Evolutionary conservation across 306 rosid species (phyloP).

Genomic region (Trifolium subterraneum): DNA sequence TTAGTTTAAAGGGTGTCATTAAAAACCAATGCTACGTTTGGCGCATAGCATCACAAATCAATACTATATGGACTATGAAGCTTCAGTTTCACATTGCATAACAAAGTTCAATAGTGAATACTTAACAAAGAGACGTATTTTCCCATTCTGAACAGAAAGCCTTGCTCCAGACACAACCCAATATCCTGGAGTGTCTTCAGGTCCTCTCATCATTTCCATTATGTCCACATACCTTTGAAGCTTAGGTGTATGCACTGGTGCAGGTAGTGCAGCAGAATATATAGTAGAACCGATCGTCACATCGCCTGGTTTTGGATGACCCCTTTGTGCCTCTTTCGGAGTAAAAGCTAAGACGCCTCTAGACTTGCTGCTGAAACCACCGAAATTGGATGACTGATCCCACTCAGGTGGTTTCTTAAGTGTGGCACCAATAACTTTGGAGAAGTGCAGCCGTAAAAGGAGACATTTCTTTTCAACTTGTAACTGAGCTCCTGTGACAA

Average conservation of each 20-base stretch:
- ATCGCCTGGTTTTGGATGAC: conserved; percentile 51
- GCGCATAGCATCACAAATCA: conserved; percentile 7
- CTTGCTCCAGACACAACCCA: conserved; percentile 83
- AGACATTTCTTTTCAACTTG: conserved; percentile 70
- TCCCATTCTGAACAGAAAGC: conserved; percentile 61
- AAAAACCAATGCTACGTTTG: not conserved
- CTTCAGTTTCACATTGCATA: conserved; percentile 33
- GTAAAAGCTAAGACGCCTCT: conserved; percentile 36
- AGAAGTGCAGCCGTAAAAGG: conserved; percentile 51
- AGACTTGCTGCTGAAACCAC: conserved; percentile 1
- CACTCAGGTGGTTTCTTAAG: conserved; percentile 47
- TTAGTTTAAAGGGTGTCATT: too few relatives aligned
- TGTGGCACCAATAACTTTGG: conserved; percentile 47
- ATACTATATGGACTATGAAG: not conserved
- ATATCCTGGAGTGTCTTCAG: conserved; percentile 73
- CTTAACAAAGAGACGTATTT: conserved; percentile 69
- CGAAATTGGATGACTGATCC: conserved; percentile 40
- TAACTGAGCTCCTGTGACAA: conserved; percentile 87
- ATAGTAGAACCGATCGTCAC: conserved; percentile 49
- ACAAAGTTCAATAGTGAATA: conserved; percentile 60
- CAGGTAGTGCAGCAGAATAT: conserved; percentile 44
- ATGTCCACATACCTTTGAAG: conserved; percentile 74
- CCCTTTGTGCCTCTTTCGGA: conserved; percentile 36
- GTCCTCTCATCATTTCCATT: conserved; percentile 72
- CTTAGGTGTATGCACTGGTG: conserved; percentile 57